Base-by-base conservation (phyloP, 345 rosid genomes). In the Excoecaria agallocha region DNA sequence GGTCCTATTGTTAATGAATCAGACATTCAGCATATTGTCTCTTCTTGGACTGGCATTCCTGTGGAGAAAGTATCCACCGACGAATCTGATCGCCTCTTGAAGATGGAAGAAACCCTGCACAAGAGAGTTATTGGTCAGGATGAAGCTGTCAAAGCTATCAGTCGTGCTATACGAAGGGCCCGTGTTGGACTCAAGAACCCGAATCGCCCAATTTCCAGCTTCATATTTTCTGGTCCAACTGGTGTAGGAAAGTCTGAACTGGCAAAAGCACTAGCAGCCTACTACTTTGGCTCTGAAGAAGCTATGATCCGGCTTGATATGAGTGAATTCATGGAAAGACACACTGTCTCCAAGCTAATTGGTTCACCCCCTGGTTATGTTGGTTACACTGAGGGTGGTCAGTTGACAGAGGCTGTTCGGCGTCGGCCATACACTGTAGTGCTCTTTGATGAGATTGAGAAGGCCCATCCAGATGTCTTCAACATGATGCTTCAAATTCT, bases 301-400 rank as follows among this genome's bases (percentile, higher is more conserved):
- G 89, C 99, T 54, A 95, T 95, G 99, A 90, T 93, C 61, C 84
- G 99, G 49, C 96, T 95, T 8, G 99, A 95, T 71, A 93, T 95
- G 99, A 95, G 99, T 78, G 99, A 95, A 84, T 93, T 90, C 93
- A 93, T 93, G 99, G 98, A 93, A 70, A 81, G 99, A 57, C 99
- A 95, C 81, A 93, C 97, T 0, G 99, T 95, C 6, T 93, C 99
- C 12, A 95, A 95, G 83, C 97, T 95, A 67, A 93, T 95, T 12
- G 99, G 99, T 72, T 93, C 99, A 2, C 98, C 99, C 41, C 98
- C 99, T 38, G 98, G 99, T 57, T 95, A 95, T 77, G 99, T 95
- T 63, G 99, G 99, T 68, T 93, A 95, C 80, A 89, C 98, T 0
- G 98, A 93, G 79, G 99, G 99, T 66, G 99, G 99, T 60, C 98